Evolutionary conservation across 148 eudicot genomes (phyloP), one percentile per base, ranked within the genome.

Genomic region (Silene latifolia): DNA sequence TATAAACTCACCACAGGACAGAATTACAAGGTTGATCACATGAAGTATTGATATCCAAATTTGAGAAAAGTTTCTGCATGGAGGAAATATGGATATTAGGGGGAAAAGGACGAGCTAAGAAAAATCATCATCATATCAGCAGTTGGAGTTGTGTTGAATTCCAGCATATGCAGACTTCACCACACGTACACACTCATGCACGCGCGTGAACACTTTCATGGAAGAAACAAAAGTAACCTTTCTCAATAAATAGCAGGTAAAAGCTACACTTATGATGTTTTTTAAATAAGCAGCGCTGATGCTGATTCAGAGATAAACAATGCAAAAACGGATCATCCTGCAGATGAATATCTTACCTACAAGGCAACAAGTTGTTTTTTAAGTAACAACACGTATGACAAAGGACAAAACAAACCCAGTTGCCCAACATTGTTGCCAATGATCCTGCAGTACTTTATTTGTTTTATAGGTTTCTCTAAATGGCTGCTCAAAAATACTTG

Each of bases 21-120:
- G 78, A 74, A 78, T 84, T 81, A 69, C 96, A 85, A 56, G 98
- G 98, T 65, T 80, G 90, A 72, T 89, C 96, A 85, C 92, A 91
- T 70, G 88, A 79, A 82, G 85, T 83, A 76, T 88, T 39, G 27
- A 60, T 83, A 85, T 94, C 98, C 87, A 94, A 80, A 80, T 87
- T 84, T 79, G 12, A 82, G 78, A 94, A 82, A 77, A 94, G 74
- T 67, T 83, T 86, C 98, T 94, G 98, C 82, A 78, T 9, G 79
- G 72, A 70, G 60, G 17, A 64, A 81, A 71, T 51, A 72, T 32
- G 71, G 54, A 67, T 27, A 63, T 42, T 44, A 65, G 9, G 56
- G 9, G 9, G 75, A 25, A 69, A 62, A 42, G 18, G 15, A 48
- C 46, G 27, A 39, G 27, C 66, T 19, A 42, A 18, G 48, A 57